Evolutionary conservation across 1,139 yeast genomes (phyloP).

Genomic region (Debaryomycetaceae sp.): DNA sequence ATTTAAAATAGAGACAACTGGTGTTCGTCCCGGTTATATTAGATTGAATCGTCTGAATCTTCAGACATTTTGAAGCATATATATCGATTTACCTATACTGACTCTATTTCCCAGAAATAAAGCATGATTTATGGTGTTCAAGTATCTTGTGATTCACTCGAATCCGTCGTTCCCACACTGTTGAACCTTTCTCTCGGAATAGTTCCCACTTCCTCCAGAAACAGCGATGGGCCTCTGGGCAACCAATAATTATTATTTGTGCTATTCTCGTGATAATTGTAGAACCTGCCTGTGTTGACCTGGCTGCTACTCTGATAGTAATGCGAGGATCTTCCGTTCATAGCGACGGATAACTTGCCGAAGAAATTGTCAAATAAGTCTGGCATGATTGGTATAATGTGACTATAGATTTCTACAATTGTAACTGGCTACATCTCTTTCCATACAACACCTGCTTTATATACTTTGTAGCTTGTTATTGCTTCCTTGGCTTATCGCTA

Average conservation of each 20-base stretch:
- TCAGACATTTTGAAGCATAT: no score
- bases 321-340: conserved; percentile 28
- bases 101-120: no score
- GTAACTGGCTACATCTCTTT: no score
- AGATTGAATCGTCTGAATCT: no score
- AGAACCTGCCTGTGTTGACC: conserved; percentile 37
- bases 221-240: conserved; percentile 13
- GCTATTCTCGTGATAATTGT: conserved; percentile 33
- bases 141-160: not conserved
- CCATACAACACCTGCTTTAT: no score
- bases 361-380: conserved; percentile 43
- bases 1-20: no score
- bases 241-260: conserved; percentile 43
- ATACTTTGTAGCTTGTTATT: no score
- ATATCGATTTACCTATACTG: no score
- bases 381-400: conserved; percentile 24
- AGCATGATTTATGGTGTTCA: not conserved
- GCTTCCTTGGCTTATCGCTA: no score
- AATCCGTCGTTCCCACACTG: conserved; percentile 16
- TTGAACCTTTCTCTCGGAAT: conserved; percentile 16
- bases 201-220: conserved; percentile 1
- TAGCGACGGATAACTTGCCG: conserved; percentile 25
- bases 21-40: no score
- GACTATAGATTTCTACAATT: not conserved
- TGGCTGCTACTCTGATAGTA: conserved; percentile 31